Evolutionary conservation across 208 protist species (phyloP).

Genomic region (Herpetomonas tarakana): DNA sequence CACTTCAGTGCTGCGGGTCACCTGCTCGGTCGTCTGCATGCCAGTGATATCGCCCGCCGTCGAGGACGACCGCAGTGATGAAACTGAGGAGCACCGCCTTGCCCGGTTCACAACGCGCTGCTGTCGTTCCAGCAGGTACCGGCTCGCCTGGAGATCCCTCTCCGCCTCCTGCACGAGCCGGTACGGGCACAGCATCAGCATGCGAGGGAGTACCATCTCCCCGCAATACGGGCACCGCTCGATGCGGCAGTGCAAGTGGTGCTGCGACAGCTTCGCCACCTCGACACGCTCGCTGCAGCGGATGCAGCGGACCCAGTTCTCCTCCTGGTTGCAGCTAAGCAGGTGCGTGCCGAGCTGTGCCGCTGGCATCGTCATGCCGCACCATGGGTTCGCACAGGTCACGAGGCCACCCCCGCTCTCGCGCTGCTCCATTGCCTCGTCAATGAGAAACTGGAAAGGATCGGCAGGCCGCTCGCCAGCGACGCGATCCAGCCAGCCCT

Average conservation of each 20-base stretch:
- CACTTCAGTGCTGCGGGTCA: no score
- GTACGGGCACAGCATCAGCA: constrained; percentile 65
- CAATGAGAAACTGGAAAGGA: constrained; percentile 63
- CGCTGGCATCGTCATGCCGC: constrained; percentile 63
- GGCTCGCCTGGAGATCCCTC: constrained; percentile 23
- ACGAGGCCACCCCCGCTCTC: constrained; percentile 56
- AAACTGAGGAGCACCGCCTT: no score
- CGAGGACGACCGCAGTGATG: no score
- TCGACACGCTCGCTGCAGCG: constrained; percentile 73
- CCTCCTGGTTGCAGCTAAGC: constrained; percentile 37
- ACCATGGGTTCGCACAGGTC: constrained; percentile 76
- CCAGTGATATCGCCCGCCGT: no score
- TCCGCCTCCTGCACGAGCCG: constrained; percentile 48
- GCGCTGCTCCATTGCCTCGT: constrained; percentile 43
- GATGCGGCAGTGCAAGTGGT: constrained; percentile 56
- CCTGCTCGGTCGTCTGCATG: no score
- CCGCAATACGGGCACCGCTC: constrained; percentile 66
- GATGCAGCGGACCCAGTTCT: constrained; percentile 61
- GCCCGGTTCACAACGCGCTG: no score
- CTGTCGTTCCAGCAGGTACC: constrained; percentile 17
- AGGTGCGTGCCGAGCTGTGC: constrained; percentile 37
- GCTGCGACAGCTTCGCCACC: constrained; percentile 36
- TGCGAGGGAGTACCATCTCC: constrained; percentile 68
- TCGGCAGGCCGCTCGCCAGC: constrained; percentile 44
- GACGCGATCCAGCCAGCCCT: constrained; percentile 57